Conservation (phyloP, 805 yeast species). For the Candida ficus region DNA sequence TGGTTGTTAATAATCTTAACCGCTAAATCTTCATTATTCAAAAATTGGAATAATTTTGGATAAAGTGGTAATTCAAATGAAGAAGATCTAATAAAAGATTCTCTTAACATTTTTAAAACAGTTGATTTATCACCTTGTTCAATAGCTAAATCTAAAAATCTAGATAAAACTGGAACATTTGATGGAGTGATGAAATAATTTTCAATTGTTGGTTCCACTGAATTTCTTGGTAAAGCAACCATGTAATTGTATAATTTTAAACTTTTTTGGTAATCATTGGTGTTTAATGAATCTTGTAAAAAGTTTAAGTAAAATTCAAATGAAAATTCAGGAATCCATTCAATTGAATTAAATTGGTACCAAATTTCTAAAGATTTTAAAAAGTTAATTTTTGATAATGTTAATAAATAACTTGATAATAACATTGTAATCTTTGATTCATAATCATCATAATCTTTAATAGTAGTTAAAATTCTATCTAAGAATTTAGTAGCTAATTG, state of each 20-base stretch:
- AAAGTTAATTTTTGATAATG: slow-evolving; percentile 31
- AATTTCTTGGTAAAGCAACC: slow-evolving; percentile 28
- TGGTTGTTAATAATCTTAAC: slow-evolving; percentile 30
- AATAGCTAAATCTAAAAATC: slow-evolving; percentile 15
- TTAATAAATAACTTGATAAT: slow-evolving; percentile 38
- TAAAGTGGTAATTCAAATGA: slow-evolving; percentile 29
- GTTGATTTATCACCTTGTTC: slow-evolving; percentile 22
- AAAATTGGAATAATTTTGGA: slow-evolving; percentile 28
- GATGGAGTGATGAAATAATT: slow-evolving; percentile 17
- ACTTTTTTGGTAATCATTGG: slow-evolving; percentile 25
- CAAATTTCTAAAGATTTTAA: slow-evolving; percentile 32
- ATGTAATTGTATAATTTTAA: slow-evolving; percentile 33
- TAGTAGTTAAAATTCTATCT: slow-evolving; percentile 46
- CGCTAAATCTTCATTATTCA: slow-evolving; percentile 28
- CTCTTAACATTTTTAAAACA: slow-evolving; percentile 33
- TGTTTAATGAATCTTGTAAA: slow-evolving; percentile 28
- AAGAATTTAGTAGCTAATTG: slow-evolving; percentile 50
- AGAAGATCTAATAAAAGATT: slow-evolving; percentile 32
- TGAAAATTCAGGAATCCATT: slow-evolving; percentile 38
- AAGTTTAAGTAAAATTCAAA: slow-evolving; percentile 32
- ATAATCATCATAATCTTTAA: slow-evolving; percentile 31
- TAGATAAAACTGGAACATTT: slow-evolving; percentile 14
- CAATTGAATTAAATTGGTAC: slow-evolving; percentile 31
- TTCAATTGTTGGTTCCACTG: slow-evolving; percentile 1
- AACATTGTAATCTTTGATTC: slow-evolving; percentile 33